Evolutionary conservation across 352 stramenopile species (phyloP).

Genomic region (Globisporangium echinulatum): DNA sequence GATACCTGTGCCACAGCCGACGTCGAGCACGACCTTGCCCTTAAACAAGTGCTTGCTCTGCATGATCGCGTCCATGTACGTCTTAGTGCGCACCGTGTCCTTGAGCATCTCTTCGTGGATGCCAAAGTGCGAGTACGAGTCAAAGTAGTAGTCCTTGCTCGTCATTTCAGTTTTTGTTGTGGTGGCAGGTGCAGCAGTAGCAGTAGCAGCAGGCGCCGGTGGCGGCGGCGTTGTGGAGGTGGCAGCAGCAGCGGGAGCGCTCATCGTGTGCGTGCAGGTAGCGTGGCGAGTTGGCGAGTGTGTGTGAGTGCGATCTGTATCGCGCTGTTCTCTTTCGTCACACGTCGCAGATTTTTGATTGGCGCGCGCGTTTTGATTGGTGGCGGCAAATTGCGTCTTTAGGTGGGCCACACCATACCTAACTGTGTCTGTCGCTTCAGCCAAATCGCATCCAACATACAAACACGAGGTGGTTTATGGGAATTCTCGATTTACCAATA

Average conservation of each 20-base stretch:
- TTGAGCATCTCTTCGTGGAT: conserved; percentile 97
- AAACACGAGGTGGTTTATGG: neutral
- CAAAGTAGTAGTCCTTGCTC: conserved; percentile 98
- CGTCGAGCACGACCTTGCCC: conserved; percentile 96
- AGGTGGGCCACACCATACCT: no score
- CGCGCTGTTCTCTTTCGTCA: conserved; percentile 1
- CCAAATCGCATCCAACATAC: neutral
- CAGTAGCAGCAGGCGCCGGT: conserved; percentile 15
- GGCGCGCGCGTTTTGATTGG: neutral
- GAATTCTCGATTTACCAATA: neutral
- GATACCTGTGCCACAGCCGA: conserved; percentile 97
- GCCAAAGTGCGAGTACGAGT: conserved; percentile 97
- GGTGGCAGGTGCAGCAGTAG: conserved; percentile 6
- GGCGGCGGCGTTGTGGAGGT: conserved; percentile 7
- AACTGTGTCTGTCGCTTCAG: no score
- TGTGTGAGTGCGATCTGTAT: conserved; percentile 1
- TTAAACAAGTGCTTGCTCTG: conserved; percentile 97
- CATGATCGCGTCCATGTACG: conserved; percentile 97
- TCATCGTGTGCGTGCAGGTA: conserved; percentile 19
- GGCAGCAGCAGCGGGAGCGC: conserved; percentile 8
- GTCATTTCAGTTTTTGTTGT: conserved; percentile 57
- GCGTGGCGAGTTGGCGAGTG: neutral
- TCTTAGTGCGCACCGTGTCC: conserved; percentile 91
- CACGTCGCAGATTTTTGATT: conserved; percentile 10
- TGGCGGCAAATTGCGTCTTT: no score